Evolutionary conservation across 495 filamentous ascomycete species (phyloP), one percentile per base, ranked within the genome.

Genomic region (Chaetomium fimeti): DNA sequence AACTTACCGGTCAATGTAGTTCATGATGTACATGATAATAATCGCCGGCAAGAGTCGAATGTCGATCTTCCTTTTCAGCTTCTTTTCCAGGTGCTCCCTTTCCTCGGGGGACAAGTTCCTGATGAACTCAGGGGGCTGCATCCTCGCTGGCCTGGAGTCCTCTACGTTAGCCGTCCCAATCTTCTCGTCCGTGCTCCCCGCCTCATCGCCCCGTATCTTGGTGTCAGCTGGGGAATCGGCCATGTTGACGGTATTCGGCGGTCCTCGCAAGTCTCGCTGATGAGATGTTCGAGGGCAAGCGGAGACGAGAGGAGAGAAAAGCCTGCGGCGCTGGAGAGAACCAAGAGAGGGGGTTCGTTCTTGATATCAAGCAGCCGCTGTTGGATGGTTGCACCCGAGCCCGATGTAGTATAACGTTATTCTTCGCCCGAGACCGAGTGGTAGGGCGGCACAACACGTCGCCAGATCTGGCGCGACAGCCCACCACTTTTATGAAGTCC

Each of bases 1-100:
- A 11, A 66, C 66, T 15, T 64, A 79, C 66, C 90, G 82, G 73
- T 92, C 90, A 63, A 93, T 79, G 73, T 92, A 94, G 70, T 92
- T 93, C 70, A 92, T 75, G 67, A 93, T 89, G 70, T 92, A 92
- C 81, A 77, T 75, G 57, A 75, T 60, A 32, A 71, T 72, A 22
- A 74, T 56, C 75, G 85, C 84, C 13, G 88, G 88, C 64, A 91
- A 72, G 25, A 87, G 67, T 8, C 86, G 74, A 1, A 84, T 49
- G 71, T 90, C 88, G 32, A 91, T 88, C 71, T 88, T 90, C 58
- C 84, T 78, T 57, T 82, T 79, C 36, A 90, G 77, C 55, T 75
- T 76, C 61, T 67, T 77, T 69, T 87, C 84, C 1, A 78, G 72
- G 5, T 58, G 59, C 7, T 68, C 62, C 18, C 83, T 81, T 65